Percentiles rank a stretch among this genome's conserved stretches.
These are phyloP conservation scores for Fusarium veterinarium DNA, from an alignment of 2,329 filamentous ascomycete species.

Conservation along the genomic window DNA sequence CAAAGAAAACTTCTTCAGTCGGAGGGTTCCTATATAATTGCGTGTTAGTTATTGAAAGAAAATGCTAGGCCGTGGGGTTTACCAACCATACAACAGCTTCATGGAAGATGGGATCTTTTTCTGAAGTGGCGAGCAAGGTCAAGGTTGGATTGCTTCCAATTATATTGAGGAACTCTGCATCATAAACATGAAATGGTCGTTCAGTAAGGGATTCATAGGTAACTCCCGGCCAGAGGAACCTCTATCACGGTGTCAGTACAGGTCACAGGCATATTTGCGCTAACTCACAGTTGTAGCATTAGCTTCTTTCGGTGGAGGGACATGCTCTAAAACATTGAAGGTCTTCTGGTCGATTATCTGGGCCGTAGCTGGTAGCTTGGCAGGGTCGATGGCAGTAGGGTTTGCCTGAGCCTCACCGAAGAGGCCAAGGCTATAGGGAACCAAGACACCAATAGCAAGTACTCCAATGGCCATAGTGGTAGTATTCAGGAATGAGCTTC, in stretches of 20 bases:
- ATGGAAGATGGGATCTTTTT: conserved; percentile 62
- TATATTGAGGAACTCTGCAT: conserved; percentile 62
- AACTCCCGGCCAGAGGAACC: conserved; percentile 41
- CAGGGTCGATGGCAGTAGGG: not conserved
- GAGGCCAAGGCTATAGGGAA: not conserved
- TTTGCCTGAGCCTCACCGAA: not conserved
- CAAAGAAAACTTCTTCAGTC: conserved; percentile 66
- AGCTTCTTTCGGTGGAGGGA: conserved; percentile 26
- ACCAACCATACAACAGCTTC: conserved; percentile 64
- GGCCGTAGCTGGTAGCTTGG: conserved; percentile 22
- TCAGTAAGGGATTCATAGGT: conserved; percentile 34
- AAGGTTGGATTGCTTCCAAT: conserved; percentile 62
- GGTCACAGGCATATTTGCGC: fast-evolving
- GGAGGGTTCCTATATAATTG: conserved; percentile 47
- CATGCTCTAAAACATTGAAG: conserved; percentile 36
- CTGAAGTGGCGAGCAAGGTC: conserved; percentile 60
- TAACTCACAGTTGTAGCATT: conserved; percentile 34
- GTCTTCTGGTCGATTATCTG: conserved; percentile 41
- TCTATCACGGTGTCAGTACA: not conserved
- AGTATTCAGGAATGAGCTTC: not conserved
- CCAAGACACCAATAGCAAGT: not conserved
- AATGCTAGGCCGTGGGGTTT: fast-evolving
- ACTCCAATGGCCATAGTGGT: not conserved
- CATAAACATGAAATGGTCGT: conserved; percentile 53
- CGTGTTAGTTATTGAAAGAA: not conserved